Evolutionary conservation across 805 yeast species (phyloP), one percentile per base, ranked within the genome.

Genomic region (Metahyphopichia silvanorum): DNA sequence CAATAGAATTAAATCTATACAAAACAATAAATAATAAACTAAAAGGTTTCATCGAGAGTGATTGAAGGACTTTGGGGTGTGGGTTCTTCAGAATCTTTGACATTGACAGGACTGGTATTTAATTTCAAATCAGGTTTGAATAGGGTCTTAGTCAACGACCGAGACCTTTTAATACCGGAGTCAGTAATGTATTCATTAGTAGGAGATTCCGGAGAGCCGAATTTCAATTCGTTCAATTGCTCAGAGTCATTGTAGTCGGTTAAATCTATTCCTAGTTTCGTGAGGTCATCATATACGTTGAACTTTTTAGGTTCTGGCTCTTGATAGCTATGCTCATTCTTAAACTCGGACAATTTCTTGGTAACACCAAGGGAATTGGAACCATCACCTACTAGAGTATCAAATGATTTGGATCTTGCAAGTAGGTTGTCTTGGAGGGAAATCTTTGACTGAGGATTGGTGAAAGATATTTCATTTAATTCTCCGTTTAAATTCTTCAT

Each of bases 361-460:
- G 46, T 34, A 1, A 54, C 56, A 6, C 41, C 39, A 25, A 57
- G 41, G 16, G 43, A 46, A 12, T 46, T 47, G 9, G 49, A 51
- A 3, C 28, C 23, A 8, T 29, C 31, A 21, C 33, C 35, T 21
- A 37, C 30, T 18, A 50, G 32, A 17, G 41, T 39, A 24, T 58
- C 65, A 27, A 40, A 42, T 31, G 65, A 60, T 31, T 57, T 60
- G 4, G 64, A 57, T 31, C 59, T 38, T n/a, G 47, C 44, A 24
- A 66, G 43, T 17, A 66, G 52, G 38, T 65, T 64, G 34, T 64
- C 69, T 42, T 64, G 71, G 17, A 64, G 46, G 5, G 59, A 41
- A 4, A 65, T 36, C 33, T 59, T 59, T 10, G 54, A 51, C 16
- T 46, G 35, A 5, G 40, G 36, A n/a, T 16, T n/a, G 10, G 12